Evolutionary conservation across 768 basidiomycete species (phyloP).

Genomic region (Pluteus cervinus): DNA sequence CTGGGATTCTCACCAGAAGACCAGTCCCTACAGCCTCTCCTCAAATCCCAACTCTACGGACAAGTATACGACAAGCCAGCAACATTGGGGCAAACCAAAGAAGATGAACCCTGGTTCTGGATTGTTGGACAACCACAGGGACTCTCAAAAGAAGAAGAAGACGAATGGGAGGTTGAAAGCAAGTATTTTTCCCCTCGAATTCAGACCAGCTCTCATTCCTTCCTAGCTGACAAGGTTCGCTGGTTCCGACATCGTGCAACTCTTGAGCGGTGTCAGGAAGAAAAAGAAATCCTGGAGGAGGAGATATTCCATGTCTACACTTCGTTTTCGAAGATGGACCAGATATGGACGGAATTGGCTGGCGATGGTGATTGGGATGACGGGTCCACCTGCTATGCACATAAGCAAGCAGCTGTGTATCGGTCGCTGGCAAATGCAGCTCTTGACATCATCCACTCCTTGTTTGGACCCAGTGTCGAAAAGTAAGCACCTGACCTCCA

Average conservation of each 20-base stretch:
- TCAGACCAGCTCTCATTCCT: too few relatives aligned
- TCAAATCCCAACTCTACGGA: background rate
- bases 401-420: background rate
- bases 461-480: too few relatives aligned
- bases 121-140: background rate
- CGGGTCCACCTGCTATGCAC: background rate
- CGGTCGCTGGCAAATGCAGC: too few relatives aligned
- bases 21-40: background rate
- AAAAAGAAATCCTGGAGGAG: background rate
- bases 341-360: background rate
- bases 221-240: background rate
- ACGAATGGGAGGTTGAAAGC: too few relatives aligned
- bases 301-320: too few relatives aligned
- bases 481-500: too few relatives aligned
- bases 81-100: background rate
- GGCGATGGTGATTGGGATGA: background rate
- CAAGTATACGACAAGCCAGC: background rate
- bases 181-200: too few relatives aligned
- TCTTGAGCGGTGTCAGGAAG: background rate
- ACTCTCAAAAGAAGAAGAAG: background rate
- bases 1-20: background rate
- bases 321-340: too few relatives aligned
- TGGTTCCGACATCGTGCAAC: background rate
- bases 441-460: too few relatives aligned
- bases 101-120: background rate